Conservation (phyloP, 345 rosid genomes). For the Leavenworthia alabamica region DNA sequence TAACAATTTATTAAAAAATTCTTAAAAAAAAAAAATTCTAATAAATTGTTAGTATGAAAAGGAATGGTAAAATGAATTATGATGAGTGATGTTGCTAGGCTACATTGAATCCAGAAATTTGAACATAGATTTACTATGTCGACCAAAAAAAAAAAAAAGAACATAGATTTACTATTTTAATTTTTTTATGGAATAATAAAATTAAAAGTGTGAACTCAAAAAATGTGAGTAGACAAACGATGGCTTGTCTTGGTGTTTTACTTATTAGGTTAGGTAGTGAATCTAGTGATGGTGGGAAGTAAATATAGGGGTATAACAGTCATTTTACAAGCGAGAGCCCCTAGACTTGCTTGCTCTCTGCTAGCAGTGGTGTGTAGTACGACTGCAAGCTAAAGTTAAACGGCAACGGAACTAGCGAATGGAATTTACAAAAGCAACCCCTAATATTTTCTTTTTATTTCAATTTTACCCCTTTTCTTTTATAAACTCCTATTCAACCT, state of each 20-base stretch:
- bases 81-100: constrained; percentile 3
- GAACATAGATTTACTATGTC: too few species aligned
- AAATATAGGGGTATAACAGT: constrained; percentile 21
- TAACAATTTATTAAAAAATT: too few species aligned
- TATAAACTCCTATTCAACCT: background rate
- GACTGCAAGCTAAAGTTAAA: constrained; percentile 23
- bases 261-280: constrained; percentile 2
- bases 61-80: background rate
- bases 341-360: constrained; percentile 18
- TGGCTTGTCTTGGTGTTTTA: background rate
- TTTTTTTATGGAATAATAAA: background rate
- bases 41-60: background rate
- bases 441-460: constrained; percentile 20
- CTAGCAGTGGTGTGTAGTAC: constrained; percentile 22
- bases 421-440: constrained; percentile 13
- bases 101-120: background rate
- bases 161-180: too few species aligned
- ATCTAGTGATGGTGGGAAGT: background rate
- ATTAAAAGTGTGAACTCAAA: background rate
- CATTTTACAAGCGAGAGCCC: constrained; percentile 19
- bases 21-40: too few species aligned
- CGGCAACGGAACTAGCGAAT: constrained; percentile 1
- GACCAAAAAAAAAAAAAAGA: too few species aligned
- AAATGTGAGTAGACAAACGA: background rate
- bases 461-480: constrained; percentile 8